Percentiles rank a stretch among this genome's conserved stretches.
Evolutionary conservation across 163 green algal genomes (phyloP).

Genomic region (Prototheca wickerhamii): DNA sequence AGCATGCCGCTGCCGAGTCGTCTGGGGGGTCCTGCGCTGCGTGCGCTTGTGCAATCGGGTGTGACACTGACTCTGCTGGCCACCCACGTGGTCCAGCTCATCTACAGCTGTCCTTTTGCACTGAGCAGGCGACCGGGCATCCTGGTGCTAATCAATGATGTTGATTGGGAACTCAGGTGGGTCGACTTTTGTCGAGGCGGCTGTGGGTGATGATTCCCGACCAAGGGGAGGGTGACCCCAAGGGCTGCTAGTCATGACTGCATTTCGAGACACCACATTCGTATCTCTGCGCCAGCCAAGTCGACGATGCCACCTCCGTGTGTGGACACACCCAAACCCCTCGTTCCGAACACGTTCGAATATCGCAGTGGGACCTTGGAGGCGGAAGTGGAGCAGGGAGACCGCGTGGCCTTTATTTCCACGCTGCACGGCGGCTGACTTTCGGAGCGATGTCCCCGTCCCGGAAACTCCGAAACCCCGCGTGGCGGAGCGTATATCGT

Average conservation of each 20-base stretch:
- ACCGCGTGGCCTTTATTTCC: constrained; percentile 74
- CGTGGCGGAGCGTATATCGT: too few relatives aligned
- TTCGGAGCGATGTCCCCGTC: too few relatives aligned
- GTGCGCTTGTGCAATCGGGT: not conserved
- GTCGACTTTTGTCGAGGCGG: not conserved
- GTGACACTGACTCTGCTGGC: not conserved
- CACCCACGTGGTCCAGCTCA: not conserved
- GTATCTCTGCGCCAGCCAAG: too few relatives aligned
- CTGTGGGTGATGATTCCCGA: not conserved
- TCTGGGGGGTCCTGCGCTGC: not conserved
- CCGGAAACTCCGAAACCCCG: too few relatives aligned
- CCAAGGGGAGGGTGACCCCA: not conserved
- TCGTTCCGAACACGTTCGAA: not conserved
- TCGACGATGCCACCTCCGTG: too few relatives aligned
- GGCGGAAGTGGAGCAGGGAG: constrained; percentile 41
- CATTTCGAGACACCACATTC: too few relatives aligned
- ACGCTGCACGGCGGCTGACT: constrained; percentile 71
- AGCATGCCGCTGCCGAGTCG: not conserved
- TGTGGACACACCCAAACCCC: not conserved
- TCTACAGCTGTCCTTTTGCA: not conserved
- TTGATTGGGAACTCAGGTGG: constrained; percentile 88
- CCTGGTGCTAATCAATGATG: constrained; percentile 90
- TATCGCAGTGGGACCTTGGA: constrained; percentile 52
- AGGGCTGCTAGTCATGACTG: too few relatives aligned
- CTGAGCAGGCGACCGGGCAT: constrained; percentile 74